These are phyloP conservation scores for Aulographum hederae DNA, from an alignment of 2,329 filamentous ascomycete genomes.

Conservation along the genomic window DNA sequence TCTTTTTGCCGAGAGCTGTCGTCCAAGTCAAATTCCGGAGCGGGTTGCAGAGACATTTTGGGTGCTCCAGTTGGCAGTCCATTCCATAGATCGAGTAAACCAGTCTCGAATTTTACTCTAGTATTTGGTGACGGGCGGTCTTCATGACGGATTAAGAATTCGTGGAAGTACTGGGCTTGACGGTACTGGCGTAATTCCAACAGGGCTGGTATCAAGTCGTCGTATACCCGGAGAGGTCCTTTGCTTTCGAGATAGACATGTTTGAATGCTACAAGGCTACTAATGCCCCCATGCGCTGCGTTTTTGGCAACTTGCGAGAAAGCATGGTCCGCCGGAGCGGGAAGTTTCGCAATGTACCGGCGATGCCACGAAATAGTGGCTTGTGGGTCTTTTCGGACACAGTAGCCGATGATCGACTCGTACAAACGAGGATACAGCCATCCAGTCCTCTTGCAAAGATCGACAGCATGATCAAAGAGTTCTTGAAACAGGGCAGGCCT, in stretches of 20 bases:
- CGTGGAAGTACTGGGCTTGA: background rate
- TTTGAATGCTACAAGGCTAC: background rate
- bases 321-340: background rate
- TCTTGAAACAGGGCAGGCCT: too few species aligned
- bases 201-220: background rate
- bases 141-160: background rate
- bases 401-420: background rate
- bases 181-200: background rate
- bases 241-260: background rate
- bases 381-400: background rate
- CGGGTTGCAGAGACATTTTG: background rate
- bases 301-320: background rate
- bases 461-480: too few species aligned
- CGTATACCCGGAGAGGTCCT: background rate
- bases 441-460: too few species aligned
- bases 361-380: background rate
- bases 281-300: background rate
- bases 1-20: conserved; percentile 13
- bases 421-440: background rate
- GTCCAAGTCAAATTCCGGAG: conserved; percentile 8
- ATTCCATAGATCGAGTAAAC: background rate
- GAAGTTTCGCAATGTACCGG: background rate
- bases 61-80: background rate
- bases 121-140: background rate
- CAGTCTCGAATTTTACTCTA: too few species aligned